Evolutionary conservation across 257 asterid species (phyloP), one percentile per base, ranked within the genome.

Genomic region (Lantana camara): DNA sequence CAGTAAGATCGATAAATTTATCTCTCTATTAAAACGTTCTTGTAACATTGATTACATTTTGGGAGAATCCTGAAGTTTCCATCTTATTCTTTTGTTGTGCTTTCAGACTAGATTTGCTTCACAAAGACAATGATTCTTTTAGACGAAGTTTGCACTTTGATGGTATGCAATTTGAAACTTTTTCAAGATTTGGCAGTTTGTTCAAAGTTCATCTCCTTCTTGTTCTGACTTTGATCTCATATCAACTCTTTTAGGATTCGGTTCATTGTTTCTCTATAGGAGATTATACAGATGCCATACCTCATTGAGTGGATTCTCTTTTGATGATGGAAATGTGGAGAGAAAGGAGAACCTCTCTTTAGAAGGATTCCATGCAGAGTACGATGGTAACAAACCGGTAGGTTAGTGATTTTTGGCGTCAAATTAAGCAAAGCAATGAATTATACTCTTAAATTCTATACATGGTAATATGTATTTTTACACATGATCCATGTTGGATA

Each of bases 201-300:
- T 22, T 52, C 38, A 40, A 72, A 61, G 19, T 57, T 54, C 48
- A 22, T 35, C 17, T 79, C 24, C 51, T 66, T 32, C 66, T 53
- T 69, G 63, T 41, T 67, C 66, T 70, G 23, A 64, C 67, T 53
- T 70, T 65, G 57, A 72, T 69, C 52, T 73, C 54, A n/a, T 60
- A 55, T 75, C 59, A 5, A 63, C 40, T 35, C 40, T 41, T 77
- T 76, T 85, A 94, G 99, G 99, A 41, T 94, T 88, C 86, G 71
- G 73, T 80, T 90, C 97, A 21, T 17, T 86, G 68, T 90, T 84
- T 64, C 95, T 94, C 57, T 90, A 94, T 62, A 73, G 90, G 83
- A 86, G 99, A 77, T 67, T 81, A 50, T 94, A 94, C 79, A 85
- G 99, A 76, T 88, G 96, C 67, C 71, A 88, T 73, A 88, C 99